Conservation (phyloP, 768 basidiomycete genomes). For the Leucosporidium yakuticum region DNA sequence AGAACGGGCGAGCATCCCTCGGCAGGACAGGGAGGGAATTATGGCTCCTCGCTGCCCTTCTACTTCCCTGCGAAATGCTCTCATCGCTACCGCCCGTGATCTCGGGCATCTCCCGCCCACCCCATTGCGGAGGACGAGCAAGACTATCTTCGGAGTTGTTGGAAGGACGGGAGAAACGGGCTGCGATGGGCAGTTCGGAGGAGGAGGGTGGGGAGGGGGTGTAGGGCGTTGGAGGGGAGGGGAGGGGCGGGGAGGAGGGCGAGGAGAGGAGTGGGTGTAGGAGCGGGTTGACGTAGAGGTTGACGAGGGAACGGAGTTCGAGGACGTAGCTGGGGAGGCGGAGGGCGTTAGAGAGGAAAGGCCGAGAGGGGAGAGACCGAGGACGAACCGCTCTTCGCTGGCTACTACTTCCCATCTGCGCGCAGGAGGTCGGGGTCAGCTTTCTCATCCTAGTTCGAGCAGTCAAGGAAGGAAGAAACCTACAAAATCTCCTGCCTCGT, state of each 20-base stretch:
- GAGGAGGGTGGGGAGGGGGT: neutral
- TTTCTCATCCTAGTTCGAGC: no score
- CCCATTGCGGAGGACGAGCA: neutral
- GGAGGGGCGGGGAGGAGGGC: neutral
- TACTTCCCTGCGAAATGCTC: neutral
- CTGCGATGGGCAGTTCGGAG: slow-evolving; percentile 25
- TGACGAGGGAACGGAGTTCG: slow-evolving; percentile 35
- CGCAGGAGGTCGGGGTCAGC: no score
- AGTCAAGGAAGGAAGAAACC: neutral
- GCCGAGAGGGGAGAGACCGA: neutral
- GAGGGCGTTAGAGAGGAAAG: neutral
- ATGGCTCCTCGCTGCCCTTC: neutral
- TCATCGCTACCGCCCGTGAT: neutral
- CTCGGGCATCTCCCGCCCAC: slow-evolving; percentile 4
- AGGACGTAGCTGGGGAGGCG: slow-evolving; percentile 34
- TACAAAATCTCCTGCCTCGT: slow-evolving; percentile 41
- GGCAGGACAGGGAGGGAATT: neutral
- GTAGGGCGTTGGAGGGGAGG: neutral
- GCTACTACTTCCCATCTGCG: slow-evolving; percentile 38
- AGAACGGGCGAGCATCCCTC: neutral
- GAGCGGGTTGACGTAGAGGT: slow-evolving; percentile 35
- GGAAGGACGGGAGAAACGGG: slow-evolving; percentile 22
- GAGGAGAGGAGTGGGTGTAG: slow-evolving; percentile 32
- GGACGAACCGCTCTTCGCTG: slow-evolving; percentile 38
- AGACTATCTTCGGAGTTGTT: neutral